Evolutionary conservation across 108 stramenopile genomes (phyloP).

Genomic region (Skeletonema menzelii): DNA sequence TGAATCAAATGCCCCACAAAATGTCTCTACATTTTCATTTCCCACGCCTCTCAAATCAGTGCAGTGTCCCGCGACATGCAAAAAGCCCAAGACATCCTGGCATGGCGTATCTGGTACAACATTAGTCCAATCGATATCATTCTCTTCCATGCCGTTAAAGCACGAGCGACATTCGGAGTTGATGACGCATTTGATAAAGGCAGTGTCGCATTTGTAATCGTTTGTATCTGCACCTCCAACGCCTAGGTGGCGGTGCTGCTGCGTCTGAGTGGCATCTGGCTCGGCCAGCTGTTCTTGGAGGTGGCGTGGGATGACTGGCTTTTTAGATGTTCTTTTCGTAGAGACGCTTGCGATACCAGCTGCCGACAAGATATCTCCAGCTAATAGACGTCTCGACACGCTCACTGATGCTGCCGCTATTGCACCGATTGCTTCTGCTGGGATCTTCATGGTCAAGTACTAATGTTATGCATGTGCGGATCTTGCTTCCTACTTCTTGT

Average conservation of each 20-base stretch:
- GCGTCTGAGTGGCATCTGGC: background rate
- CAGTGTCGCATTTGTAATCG: conserved; percentile 55
- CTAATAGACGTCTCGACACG: conserved; percentile 7
- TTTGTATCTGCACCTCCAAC: background rate
- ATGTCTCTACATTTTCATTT: conserved; percentile 33
- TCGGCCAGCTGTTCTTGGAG: background rate
- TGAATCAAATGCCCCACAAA: conserved; percentile 75
- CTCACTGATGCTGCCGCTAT: conserved; percentile 21
- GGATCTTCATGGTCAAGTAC: conserved; percentile 21
- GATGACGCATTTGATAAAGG: conserved; percentile 69
- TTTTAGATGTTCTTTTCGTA: background rate
- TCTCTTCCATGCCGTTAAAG: conserved; percentile 57
- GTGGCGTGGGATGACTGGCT: conserved; percentile 1
- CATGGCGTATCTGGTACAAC: conserved; percentile 76
- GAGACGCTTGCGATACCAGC: background rate
- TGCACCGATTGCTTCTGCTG: conserved; percentile 19
- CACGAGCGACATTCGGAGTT: conserved; percentile 64
- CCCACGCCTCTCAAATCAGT: conserved; percentile 40
- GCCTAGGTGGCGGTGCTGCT: background rate
- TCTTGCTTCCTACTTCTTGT: background rate
- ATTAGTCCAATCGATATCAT: conserved; percentile 81
- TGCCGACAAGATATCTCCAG: background rate
- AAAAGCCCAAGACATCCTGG: conserved; percentile 55
- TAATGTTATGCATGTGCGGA: background rate
- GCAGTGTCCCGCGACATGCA: conserved; percentile 50